phyloP scores from a whole-genome alignment of 2,329 filamentous ascomycete species.

The Mycosphaerella sp. region DNA sequence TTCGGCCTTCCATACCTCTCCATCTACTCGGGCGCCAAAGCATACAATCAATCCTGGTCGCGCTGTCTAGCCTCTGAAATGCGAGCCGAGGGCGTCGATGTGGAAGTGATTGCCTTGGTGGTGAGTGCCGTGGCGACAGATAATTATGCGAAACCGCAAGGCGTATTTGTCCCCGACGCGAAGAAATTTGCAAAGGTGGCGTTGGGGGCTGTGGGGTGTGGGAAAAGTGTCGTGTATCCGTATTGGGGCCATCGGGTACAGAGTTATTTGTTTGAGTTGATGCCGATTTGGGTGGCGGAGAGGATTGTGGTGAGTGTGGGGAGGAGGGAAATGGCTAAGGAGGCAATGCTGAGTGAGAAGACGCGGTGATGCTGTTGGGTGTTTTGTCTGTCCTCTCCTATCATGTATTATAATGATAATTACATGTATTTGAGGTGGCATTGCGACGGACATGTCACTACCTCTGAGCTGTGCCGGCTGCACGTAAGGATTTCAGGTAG shows the following conservation, averaged over 20 bases:
- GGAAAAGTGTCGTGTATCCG: slow-evolving; percentile 11
- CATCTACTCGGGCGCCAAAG: slow-evolving; percentile 45
- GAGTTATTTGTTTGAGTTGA: slow-evolving; percentile 13
- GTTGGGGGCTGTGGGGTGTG: too few species aligned
- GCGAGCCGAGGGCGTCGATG: slow-evolving; percentile 31
- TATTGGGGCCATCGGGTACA: slow-evolving; percentile 27
- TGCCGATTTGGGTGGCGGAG: slow-evolving; percentile 14
- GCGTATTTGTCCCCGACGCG: slow-evolving; percentile 16
- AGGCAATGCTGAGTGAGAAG: not conserved
- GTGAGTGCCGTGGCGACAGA: slow-evolving; percentile 19
- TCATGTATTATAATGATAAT: not conserved
- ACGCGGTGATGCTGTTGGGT: not conserved
- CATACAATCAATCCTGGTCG: slow-evolving; percentile 40
- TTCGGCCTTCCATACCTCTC: slow-evolving; percentile 44
- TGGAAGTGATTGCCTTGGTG: slow-evolving; percentile 34
- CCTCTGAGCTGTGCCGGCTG: too few species aligned
- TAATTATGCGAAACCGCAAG: slow-evolving; percentile 11
- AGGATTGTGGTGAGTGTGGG: not conserved
- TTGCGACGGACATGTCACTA: not conserved
- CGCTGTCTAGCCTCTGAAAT: slow-evolving; percentile 41
- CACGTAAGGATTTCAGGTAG: too few species aligned
- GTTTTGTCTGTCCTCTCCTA: not conserved
- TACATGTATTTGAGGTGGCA: not conserved
- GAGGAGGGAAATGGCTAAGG: not conserved
- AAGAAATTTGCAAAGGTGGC: slow-evolving; percentile 6